Base-by-base conservation (phyloP, 495 filamentous ascomycete genomes). In the Penicillium maclennaniae region DNA sequence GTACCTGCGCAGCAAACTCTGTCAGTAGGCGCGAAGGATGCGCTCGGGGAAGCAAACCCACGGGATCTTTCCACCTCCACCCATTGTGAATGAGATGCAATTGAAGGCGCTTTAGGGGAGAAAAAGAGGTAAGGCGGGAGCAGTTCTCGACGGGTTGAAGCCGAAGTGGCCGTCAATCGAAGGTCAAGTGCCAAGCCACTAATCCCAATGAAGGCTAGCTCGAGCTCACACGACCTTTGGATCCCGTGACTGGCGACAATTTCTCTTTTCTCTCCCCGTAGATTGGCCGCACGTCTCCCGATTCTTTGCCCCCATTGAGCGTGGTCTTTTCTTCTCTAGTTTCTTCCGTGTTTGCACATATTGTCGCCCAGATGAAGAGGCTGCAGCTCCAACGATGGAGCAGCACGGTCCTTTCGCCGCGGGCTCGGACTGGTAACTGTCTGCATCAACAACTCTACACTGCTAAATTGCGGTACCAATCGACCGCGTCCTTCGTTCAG, bases 41-140 rank as follows among this genome's bases (percentile, higher is more conserved):
- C 16, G 37, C 9, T 6, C 4, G 16, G 31, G 6, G 7, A 14
- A 14, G 3, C n/a, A 51, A 19, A 60, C 88, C 73, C 83, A 97
- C 92, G 90, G 87, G 69, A 97, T 87, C 77, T 89, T 91, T 74
- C 81, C 85, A 74, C 91, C 91, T 72, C 73, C 75, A 58, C 75
- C 75, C 75, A 78, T 78, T 58, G 64, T 72, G 70, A 67, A 49
- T 47, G 58, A 59, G 36, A 63, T 61, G 55, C 59, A 57, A 60
- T 69, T 55, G 57, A 53, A 59, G 38, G 59, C 42, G 56, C 54
- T 63, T 41, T 62, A 51, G 56, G 34, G 51, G 41, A 45, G 23
- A 53, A 63, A 64, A 52, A 56, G 57, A 60, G 51, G 59, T 47
- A 60, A 52, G 43, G 57, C 61, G 64, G 47, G 43, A 36, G 31